phyloP scores from a whole-genome alignment of 305 asterid species.

The Withania somnifera region DNA sequence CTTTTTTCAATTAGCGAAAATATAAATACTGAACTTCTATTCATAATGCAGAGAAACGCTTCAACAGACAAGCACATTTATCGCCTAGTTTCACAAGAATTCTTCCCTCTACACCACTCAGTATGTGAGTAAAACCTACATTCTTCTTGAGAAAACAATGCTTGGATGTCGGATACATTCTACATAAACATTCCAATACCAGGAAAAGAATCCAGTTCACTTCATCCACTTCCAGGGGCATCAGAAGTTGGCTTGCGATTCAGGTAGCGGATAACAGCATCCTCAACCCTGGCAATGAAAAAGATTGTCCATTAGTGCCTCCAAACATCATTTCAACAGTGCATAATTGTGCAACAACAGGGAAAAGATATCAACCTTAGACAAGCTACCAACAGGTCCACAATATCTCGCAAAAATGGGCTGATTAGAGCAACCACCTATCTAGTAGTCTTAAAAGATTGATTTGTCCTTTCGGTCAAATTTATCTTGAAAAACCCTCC shows the following conservation, averaged over 20 bases:
- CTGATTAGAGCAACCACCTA: background rate
- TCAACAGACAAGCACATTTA: background rate
- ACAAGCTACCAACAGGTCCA: background rate
- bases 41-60: background rate
- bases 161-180: background rate
- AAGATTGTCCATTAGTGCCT: background rate
- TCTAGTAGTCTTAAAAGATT: background rate
- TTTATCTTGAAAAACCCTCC: background rate
- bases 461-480: background rate
- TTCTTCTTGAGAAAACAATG: background rate
- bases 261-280: slow-evolving; percentile 90
- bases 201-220: background rate
- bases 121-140: background rate
- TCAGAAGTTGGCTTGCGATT: slow-evolving; percentile 68
- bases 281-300: slow-evolving; percentile 69
- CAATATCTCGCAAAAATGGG: background rate
- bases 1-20: background rate
- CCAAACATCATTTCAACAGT: background rate
- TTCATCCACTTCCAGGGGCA: slow-evolving; percentile 54
- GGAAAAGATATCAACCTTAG: background rate
- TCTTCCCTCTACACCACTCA: background rate
- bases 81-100: background rate
- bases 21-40: background rate
- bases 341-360: background rate
- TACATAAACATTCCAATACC: background rate